phyloP scores from a whole-genome alignment of 148 eudicot species.

The Pharnaceum exiguum region DNA sequence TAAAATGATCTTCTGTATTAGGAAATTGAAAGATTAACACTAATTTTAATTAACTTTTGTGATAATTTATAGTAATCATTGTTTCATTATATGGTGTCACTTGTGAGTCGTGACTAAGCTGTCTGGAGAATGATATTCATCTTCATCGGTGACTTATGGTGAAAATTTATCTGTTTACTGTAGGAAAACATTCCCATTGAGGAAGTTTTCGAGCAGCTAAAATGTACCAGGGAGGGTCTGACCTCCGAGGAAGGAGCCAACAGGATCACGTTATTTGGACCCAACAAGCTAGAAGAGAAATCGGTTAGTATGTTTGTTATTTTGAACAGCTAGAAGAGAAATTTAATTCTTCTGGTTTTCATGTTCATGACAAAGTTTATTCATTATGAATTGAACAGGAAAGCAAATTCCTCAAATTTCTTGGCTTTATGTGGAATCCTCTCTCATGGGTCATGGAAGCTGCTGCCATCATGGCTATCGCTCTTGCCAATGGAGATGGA shows the following conservation, averaged over 20 bases:
- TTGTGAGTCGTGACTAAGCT: no score
- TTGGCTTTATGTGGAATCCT: constrained; percentile 99
- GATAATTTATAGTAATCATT: no score
- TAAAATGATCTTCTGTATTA: no score
- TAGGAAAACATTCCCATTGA: constrained; percentile 96
- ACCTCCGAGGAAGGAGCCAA: constrained; percentile 68
- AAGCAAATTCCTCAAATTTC: constrained; percentile 90
- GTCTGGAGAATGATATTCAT: neutral
- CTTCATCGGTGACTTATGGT: neutral
- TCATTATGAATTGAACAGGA: constrained; percentile 41
- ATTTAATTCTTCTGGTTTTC: no score
- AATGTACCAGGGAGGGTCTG: constrained; percentile 78
- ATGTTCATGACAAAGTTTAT: no score
- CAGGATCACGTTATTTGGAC: constrained; percentile 84
- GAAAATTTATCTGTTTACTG: neutral
- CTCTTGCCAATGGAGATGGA: constrained; percentile 74
- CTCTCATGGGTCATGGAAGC: constrained; percentile 99
- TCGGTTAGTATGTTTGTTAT: constrained; percentile 35
- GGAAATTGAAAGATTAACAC: no score
- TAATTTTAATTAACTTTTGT: no score
- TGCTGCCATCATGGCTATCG: constrained; percentile 95
- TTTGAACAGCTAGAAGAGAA: neutral
- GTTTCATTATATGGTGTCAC: no score
- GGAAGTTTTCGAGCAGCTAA: constrained; percentile 89
- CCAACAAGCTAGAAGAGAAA: constrained; percentile 91